Evolutionary conservation across 2,329 filamentous ascomycete genomes (phyloP).

Genomic region (Ceratocystis albifundus): DNA sequence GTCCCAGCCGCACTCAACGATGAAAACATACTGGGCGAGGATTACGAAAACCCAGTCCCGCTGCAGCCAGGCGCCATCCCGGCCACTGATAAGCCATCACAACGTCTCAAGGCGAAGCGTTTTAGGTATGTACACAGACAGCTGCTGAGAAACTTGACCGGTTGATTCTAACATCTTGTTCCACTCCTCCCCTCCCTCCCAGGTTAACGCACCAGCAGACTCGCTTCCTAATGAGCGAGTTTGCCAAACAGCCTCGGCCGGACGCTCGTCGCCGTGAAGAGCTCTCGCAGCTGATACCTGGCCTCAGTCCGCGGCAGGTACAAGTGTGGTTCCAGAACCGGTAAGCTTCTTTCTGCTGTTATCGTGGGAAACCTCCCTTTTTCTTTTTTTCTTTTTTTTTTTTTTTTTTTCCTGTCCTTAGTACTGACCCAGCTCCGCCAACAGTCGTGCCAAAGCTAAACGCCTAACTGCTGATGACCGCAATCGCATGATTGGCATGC

Average conservation of each 20-base stretch:
- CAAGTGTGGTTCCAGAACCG: slow-evolving; percentile 98
- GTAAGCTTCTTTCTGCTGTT: slow-evolving; percentile 39
- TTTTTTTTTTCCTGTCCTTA: not conserved
- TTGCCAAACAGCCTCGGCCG: slow-evolving; percentile 85
- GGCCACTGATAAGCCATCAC: slow-evolving; percentile 46
- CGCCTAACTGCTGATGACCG: slow-evolving; percentile 57
- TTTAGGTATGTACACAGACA: slow-evolving; percentile 49
- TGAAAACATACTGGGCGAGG: slow-evolving; percentile 38
- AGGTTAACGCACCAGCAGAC: slow-evolving; percentile 94
- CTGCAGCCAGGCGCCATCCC: slow-evolving; percentile 33
- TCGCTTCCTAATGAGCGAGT: slow-evolving; percentile 95
- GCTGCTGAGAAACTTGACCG: not conserved
- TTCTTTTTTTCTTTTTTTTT: not conserved
- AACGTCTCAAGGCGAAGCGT: slow-evolving; percentile 60
- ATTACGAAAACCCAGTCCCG: slow-evolving; percentile 28
- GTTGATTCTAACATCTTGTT: not conserved
- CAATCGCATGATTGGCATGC: slow-evolving; percentile 60
- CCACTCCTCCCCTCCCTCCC: slow-evolving; percentile 16
- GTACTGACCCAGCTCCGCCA: not conserved
- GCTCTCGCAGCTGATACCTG: slow-evolving; percentile 79
- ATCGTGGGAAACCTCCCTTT: not conserved
- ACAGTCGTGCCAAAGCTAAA: slow-evolving; percentile 55
- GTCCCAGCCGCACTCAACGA: slow-evolving; percentile 37
- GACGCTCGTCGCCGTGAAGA: slow-evolving; percentile 83
- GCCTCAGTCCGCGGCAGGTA: slow-evolving; percentile 80